Percentiles rank a stretch among this genome's conserved stretches.
These are phyloP conservation scores for Globisporangium apiculatum DNA, from an alignment of 352 stramenopile species.

Conservation along the genomic window DNA sequence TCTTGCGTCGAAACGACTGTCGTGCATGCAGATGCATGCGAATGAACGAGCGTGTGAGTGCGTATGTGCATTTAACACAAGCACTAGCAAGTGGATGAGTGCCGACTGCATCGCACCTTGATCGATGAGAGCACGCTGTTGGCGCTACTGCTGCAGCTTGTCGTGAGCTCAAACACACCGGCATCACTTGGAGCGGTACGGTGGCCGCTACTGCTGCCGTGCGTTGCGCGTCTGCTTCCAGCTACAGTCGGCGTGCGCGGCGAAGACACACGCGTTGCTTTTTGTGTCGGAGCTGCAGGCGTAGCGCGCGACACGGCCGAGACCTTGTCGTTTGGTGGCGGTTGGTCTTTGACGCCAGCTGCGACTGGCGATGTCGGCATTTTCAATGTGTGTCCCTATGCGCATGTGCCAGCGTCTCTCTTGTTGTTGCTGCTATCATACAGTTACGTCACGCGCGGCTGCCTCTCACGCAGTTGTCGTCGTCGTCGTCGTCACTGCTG, in stretches of 20 bases:
- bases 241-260: not conserved
- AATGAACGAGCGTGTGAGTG: not conserved
- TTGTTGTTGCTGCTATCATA: no score
- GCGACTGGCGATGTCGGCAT: no score
- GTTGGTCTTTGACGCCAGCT: no score
- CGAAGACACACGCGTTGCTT: not conserved
- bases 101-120: constrained; percentile 1
- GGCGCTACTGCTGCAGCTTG: not conserved
- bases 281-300: not conserved
- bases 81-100: not conserved
- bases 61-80: not conserved
- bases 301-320: constrained; percentile 3
- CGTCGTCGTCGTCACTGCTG: no score
- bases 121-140: constrained; percentile 4
- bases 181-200: not conserved
- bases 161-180: not conserved
- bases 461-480: no score
- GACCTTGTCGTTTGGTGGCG: constrained; percentile 4
- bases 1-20: constrained; percentile 48
- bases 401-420: no score
- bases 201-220: not conserved
- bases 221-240: not conserved
- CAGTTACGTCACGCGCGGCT: no score
- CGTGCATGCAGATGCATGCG: not conserved
- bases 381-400: no score